A percentile compares a stretch with the other conserved stretches of the same genome.
These are phyloP conservation scores for Diaporthe sp. DNA, from an alignment of 2,329 filamentous ascomycete genomes.

Conservation along the genomic window DNA sequence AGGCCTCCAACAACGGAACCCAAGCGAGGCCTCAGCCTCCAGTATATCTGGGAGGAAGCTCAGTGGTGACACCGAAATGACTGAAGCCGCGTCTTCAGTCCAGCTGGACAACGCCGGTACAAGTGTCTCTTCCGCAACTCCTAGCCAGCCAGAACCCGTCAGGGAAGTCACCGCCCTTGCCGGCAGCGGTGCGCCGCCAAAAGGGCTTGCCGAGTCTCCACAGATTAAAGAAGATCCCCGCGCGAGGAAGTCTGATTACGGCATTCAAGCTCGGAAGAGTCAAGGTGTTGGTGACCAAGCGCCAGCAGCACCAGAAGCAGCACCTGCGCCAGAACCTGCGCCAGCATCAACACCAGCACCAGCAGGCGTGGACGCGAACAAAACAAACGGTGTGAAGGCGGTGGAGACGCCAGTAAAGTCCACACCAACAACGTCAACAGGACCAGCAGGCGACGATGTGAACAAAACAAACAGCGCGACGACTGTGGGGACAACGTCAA, in stretches of 20 bases:
- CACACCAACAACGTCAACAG: neutral
- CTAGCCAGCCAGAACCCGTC: slow-evolving; percentile 23
- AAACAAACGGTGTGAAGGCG: neutral
- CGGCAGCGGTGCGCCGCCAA: slow-evolving; percentile 15
- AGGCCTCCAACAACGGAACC: slow-evolving; percentile 61
- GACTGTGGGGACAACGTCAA: too few species aligned
- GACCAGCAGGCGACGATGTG: too few species aligned
- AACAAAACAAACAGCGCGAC: too few species aligned
- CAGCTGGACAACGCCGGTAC: slow-evolving; percentile 56
- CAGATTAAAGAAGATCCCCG: slow-evolving; percentile 38
- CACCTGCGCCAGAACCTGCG: neutral
- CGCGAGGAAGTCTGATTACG: slow-evolving; percentile 10
- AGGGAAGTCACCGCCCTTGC: slow-evolving; percentile 10
- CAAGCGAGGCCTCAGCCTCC: slow-evolving; percentile 62
- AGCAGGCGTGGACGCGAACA: neutral
- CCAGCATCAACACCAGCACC: neutral
- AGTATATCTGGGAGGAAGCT: slow-evolving; percentile 53
- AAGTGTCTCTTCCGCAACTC: slow-evolving; percentile 29
- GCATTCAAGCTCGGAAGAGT: slow-evolving; percentile 23
- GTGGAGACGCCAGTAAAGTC: neutral
- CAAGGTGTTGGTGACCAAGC: slow-evolving; percentile 20
- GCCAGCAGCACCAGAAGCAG: slow-evolving; percentile 31
- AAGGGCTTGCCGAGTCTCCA: slow-evolving; percentile 40
- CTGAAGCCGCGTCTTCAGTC: slow-evolving; percentile 55
- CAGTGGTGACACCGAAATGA: slow-evolving; percentile 57